phyloP scores from a whole-genome alignment of 129 eudicot genomes.

The Helichrysum umbraculigerum region DNA sequence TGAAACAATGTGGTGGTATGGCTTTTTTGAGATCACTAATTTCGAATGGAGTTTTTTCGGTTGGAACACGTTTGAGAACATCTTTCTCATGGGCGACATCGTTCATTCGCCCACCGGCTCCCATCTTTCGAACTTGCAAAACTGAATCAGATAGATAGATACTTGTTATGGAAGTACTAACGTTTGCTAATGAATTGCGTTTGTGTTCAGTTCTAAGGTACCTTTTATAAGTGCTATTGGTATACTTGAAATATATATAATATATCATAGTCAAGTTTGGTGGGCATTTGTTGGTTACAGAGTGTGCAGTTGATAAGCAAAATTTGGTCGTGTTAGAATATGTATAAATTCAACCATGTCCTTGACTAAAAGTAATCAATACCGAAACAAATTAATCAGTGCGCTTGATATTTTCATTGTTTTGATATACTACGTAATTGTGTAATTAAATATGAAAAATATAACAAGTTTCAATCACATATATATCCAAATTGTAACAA shows the following conservation, averaged over 20 bases:
- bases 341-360: neutral
- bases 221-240: neutral
- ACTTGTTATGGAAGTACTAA: neutral
- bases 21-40: neutral
- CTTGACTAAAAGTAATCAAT: neutral
- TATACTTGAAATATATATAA: neutral
- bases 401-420: too few species aligned
- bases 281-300: neutral
- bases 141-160: neutral
- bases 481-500: too few species aligned
- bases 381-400: too few species aligned
- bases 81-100: neutral
- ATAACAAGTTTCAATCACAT: too few species aligned
- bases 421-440: too few species aligned
- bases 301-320: neutral
- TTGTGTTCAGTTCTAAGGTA: neutral
- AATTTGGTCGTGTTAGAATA: neutral
- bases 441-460: too few species aligned
- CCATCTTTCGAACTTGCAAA: neutral
- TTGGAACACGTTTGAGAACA: neutral
- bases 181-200: neutral
- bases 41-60: neutral
- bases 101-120: constrained; percentile 1
- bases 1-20: neutral
- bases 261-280: neutral